Conservation (phyloP, 495 filamentous ascomycete genomes). For the Penicillium riverlandense region DNA sequence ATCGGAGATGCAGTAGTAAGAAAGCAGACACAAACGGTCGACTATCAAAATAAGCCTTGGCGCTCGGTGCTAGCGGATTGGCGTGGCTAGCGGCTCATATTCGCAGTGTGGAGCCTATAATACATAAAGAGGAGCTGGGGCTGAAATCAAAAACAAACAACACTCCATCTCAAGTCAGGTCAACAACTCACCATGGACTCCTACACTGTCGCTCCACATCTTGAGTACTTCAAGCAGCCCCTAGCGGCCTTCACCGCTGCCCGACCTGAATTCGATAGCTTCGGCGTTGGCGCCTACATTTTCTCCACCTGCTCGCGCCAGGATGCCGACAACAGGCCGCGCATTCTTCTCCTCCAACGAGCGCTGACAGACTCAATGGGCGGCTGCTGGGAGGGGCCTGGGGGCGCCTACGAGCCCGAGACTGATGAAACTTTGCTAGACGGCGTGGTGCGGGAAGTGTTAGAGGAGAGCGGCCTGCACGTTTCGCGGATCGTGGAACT, state of each 20-base stretch:
- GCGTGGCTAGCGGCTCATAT: no score
- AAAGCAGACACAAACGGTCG: no score
- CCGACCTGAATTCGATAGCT: slow-evolving; percentile 26
- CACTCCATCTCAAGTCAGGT: no score
- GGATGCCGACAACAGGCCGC: slow-evolving; percentile 2
- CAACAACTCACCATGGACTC: background rate
- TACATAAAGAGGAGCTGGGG: no score
- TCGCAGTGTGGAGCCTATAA: no score
- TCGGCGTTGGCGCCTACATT: slow-evolving; percentile 35
- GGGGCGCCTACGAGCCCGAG: slow-evolving; percentile 40
- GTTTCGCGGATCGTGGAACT: slow-evolving; percentile 37
- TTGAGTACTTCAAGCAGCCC: slow-evolving; percentile 29
- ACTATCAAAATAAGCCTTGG: no score
- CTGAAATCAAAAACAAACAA: no score
- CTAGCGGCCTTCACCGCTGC: slow-evolving; percentile 22
- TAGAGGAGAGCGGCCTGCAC: slow-evolving; percentile 52
- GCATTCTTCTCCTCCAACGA: slow-evolving; percentile 49
- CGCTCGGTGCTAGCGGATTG: no score
- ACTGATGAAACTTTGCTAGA: slow-evolving; percentile 46
- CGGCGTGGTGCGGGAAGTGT: slow-evolving; percentile 46
- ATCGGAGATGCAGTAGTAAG: no score
- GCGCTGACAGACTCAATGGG: slow-evolving; percentile 36
- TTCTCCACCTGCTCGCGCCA: slow-evolving; percentile 18
- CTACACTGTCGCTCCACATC: slow-evolving; percentile 30
- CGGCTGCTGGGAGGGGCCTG: slow-evolving; percentile 51